Conservation (phyloP, 768 basidiomycete genomes). For the Paxillus rubicundulus region DNA sequence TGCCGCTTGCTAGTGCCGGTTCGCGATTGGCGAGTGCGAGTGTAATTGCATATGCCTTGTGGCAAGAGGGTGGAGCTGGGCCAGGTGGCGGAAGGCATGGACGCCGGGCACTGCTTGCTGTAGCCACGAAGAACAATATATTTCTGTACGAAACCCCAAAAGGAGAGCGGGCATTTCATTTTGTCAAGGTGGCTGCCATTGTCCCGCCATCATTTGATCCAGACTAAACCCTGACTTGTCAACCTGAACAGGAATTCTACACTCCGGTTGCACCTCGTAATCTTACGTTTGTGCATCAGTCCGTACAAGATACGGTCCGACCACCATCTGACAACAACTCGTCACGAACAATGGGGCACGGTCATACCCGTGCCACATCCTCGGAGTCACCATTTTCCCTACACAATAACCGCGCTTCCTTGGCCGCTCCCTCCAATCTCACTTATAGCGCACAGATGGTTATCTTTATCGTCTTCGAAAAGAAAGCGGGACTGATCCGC, state of each 20-base stretch:
- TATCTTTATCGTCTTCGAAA: conserved; percentile 83
- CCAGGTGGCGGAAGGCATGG: conserved; percentile 44
- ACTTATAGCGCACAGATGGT: conserved; percentile 70
- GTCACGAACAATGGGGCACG: conserved; percentile 20
- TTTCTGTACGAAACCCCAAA: conserved; percentile 78
- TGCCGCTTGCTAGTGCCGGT: conserved; percentile 66
- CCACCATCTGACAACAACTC: conserved; percentile 41
- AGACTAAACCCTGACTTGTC: conserved; percentile 1
- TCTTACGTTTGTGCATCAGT: conserved; percentile 69
- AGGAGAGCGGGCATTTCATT: conserved; percentile 79
- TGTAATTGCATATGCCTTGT: conserved; percentile 66
- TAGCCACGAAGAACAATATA: conserved; percentile 72
- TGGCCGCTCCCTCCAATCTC: conserved; percentile 33
- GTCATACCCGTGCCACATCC: conserved; percentile 45
- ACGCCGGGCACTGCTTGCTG: conserved; percentile 59
- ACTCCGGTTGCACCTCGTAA: conserved; percentile 67
- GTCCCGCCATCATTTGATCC: neutral
- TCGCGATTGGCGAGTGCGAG: conserved; percentile 59
- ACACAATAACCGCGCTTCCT: conserved; percentile 24
- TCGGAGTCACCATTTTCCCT: conserved; percentile 36
- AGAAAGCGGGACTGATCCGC: conserved; percentile 83
- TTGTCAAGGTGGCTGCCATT: conserved; percentile 59
- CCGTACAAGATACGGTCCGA: conserved; percentile 50
- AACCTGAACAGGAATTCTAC: conserved; percentile 68
- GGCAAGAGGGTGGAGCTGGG: conserved; percentile 53